These are phyloP conservation scores for Penicillium flavigenum DNA, from an alignment of 495 filamentous ascomycete species.

Conservation along the genomic window DNA sequence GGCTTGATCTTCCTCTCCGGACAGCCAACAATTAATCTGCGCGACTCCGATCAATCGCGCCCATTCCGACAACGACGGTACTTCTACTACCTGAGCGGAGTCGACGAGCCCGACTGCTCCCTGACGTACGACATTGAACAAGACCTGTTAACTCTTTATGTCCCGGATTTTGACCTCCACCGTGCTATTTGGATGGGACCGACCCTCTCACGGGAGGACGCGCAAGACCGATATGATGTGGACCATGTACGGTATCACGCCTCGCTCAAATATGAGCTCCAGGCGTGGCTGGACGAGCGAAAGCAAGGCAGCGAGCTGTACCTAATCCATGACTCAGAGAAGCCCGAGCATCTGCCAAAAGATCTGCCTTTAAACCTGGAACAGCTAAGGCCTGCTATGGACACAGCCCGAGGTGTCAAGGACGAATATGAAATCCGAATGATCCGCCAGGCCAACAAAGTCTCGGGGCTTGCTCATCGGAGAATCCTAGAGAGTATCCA, in stretches of 20 bases:
- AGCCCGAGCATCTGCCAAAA: conserved; percentile 48
- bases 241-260: conserved; percentile 67
- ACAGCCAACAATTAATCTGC: conserved; percentile 65
- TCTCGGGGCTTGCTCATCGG: conserved; percentile 72
- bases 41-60: conserved; percentile 76
- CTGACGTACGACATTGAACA: conserved; percentile 77
- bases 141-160: conserved; percentile 78
- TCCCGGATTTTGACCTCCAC: conserved; percentile 85
- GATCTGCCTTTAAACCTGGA: conserved; percentile 46
- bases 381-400: conserved; percentile 63
- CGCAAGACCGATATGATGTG: conserved; percentile 69
- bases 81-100: conserved; percentile 94
- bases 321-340: conserved; percentile 40
- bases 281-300: conserved; percentile 61
- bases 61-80: conserved; percentile 84
- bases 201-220: conserved; percentile 72
- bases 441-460: conserved; percentile 73
- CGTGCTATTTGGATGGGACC: conserved; percentile 94
- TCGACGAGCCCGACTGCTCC: conserved; percentile 75
- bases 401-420: conserved; percentile 74
- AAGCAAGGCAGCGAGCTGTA: conserved; percentile 35
- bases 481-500: conserved; percentile 61
- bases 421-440: conserved; percentile 74
- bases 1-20: conserved; percentile 85
- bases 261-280: conserved; percentile 62